Evolutionary conservation across 495 filamentous ascomycete genomes (phyloP).

Genomic region (Tirmania nivea): DNA sequence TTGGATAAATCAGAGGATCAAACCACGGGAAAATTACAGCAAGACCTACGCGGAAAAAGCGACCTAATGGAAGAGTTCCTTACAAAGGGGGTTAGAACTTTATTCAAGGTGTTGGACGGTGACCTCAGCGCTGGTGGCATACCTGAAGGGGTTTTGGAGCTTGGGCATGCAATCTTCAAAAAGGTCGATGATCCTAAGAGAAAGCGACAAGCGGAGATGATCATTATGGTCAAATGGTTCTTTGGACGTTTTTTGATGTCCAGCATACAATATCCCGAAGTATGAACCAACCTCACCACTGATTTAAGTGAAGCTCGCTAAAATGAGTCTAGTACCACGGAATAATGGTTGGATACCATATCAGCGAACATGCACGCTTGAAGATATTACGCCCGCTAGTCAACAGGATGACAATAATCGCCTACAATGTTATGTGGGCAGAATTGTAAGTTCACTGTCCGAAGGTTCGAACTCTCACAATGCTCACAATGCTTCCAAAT

Average conservation of each 20-base stretch:
- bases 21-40: slow-evolving; percentile 15
- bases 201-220: slow-evolving; percentile 48
- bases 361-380: slow-evolving; percentile 71
- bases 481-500: slow-evolving; percentile 2
- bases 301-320: slow-evolving; percentile 14
- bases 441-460: neutral
- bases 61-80: slow-evolving; percentile 76
- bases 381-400: slow-evolving; percentile 40
- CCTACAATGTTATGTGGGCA: neutral
- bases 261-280: slow-evolving; percentile 77
- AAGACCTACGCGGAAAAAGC: slow-evolving; percentile 25
- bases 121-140: slow-evolving; percentile 54
- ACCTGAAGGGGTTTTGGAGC: slow-evolving; percentile 58
- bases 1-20: slow-evolving; percentile 54
- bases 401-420: slow-evolving; percentile 12
- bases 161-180: slow-evolving; percentile 58
- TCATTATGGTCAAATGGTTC: slow-evolving; percentile 75
- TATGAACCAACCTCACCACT: slow-evolving; percentile 20
- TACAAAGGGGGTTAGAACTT: slow-evolving; percentile 49
- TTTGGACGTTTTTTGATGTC: slow-evolving; percentile 71
- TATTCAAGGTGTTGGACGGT: slow-evolving; percentile 75
- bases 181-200: slow-evolving; percentile 50
- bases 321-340: slow-evolving; percentile 39
- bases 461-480: neutral
- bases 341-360: slow-evolving; percentile 75